Base-by-base conservation (phyloP, 352 stramenopile genomes). In the Globisporangium viniferum region DNA sequence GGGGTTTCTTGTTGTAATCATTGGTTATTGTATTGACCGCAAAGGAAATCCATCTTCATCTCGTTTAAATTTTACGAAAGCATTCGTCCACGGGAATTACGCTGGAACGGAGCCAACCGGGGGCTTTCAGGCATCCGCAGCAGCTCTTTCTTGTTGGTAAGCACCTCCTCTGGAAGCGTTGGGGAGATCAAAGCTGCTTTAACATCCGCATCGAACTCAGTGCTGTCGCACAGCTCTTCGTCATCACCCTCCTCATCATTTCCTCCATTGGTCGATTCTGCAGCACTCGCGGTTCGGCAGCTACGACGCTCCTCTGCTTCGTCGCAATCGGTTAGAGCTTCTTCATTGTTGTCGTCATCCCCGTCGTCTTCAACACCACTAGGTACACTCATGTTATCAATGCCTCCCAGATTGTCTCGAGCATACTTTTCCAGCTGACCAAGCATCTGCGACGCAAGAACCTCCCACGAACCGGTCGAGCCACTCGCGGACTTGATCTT, bases 201-300 rank as follows among this genome's bases (percentile, higher is more conserved):
- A 1, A 20, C 20, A 53, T 27, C 41, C n/a, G 20, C 20, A 20
- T n/a, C 58, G 14, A 39, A 10, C 27, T 29, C 62, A 59, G 27
- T 1, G 3, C 53, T 20, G 22, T 8, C 15, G 24, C 27, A 22
- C 1, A 20, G 18, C 0, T 51, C 15, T 12, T 65, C 67, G 2
- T 62, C 57, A 20, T 41, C 31, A 10, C 0, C 24, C 24, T 24
- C 24, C 24, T 53, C 39, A 7, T 6, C 29, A 5, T 39, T 49
- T 12, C 29, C 60, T 5, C 24, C 22, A 24, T 39, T 66, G 10
- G 51, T 41, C 20, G 64, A 66, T 20, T 66, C 66, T 1, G 33
- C 36, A 29, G 46, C 44, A 51, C 66, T 71, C 10, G 56, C 24
- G 5, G 58, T 71, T 18, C 66, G 66, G 36, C 59, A 66, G 66